Conservation (phyloP, 2,329 filamentous ascomycete species). For the Pyricularia pennisetigena region DNA sequence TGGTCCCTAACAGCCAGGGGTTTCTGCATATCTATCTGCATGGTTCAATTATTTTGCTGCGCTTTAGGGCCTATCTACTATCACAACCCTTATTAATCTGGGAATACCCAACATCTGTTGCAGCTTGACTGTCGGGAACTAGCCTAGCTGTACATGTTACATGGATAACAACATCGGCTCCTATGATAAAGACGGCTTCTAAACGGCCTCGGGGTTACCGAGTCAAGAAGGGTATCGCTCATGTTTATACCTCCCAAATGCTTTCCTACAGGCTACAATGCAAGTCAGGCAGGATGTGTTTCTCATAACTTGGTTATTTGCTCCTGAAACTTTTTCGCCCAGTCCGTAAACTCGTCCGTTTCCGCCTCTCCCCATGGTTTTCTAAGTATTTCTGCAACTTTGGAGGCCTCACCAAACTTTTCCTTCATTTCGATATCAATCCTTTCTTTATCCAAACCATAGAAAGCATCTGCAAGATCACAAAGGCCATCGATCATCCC, state of each 20-base stretch:
- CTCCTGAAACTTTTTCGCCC: constrained; percentile 51
- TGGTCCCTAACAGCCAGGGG: not conserved
- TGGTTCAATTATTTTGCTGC: not conserved
- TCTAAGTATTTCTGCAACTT: constrained; percentile 43
- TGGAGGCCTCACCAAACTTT: constrained; percentile 50
- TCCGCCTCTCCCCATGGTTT: constrained; percentile 49
- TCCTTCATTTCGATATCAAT: constrained; percentile 50
- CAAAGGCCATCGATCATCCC: constrained; percentile 58
- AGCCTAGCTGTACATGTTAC: not conserved
- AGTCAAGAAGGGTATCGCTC: not conserved
- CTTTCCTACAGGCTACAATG: not conserved
- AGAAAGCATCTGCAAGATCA: constrained; percentile 62
- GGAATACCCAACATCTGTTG: not conserved
- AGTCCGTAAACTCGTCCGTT: constrained; percentile 68
- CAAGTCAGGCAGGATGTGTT: not conserved
- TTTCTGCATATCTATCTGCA: too few species aligned
- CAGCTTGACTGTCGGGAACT: not conserved
- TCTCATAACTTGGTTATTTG: constrained; percentile 3
- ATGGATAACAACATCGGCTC: not conserved
- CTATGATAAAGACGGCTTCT: not conserved
- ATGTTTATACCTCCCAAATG: not conserved
- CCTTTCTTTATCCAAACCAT: constrained; percentile 50
- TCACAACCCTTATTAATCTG: not conserved
- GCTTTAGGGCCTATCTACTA: not conserved
- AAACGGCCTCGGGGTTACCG: not conserved